Conservation (phyloP, 129 eudicot species). For the Logfia minima region DNA sequence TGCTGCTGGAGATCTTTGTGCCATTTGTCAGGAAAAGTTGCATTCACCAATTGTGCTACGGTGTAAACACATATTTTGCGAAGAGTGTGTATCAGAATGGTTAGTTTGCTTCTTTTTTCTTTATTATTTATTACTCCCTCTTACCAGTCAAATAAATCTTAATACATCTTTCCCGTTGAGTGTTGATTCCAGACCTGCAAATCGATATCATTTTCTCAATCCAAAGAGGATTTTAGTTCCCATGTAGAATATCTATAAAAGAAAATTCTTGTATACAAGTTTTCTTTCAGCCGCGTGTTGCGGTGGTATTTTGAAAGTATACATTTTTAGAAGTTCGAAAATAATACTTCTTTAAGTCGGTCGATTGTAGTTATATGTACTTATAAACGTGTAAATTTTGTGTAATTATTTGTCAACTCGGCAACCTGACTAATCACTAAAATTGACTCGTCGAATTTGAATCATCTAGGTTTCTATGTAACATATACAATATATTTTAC, state of each 20-base stretch:
- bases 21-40: slow-evolving; percentile 53
- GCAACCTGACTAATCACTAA: too few relatives aligned
- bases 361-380: too few relatives aligned
- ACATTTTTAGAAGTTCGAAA: too few relatives aligned
- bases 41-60: slow-evolving; percentile 46
- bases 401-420: too few relatives aligned
- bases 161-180: neutral
- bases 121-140: neutral
- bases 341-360: too few relatives aligned
- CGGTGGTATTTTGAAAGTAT: too few relatives aligned
- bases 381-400: too few relatives aligned
- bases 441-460: too few relatives aligned
- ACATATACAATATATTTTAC: too few relatives aligned
- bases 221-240: neutral
- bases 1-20: slow-evolving; percentile 58
- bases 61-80: slow-evolving; percentile 57
- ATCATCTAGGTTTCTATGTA: too few relatives aligned
- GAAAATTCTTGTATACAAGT: neutral
- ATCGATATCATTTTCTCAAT: too few relatives aligned
- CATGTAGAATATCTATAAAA: neutral
- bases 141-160: neutral
- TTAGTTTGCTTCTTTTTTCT: slow-evolving; percentile 24
- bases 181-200: neutral
- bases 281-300: too few relatives aligned
- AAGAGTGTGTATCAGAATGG: slow-evolving; percentile 65